These are phyloP conservation scores for Globisporangium polare DNA, from an alignment of 352 stramenopile genomes.

Conservation along the genomic window DNA sequence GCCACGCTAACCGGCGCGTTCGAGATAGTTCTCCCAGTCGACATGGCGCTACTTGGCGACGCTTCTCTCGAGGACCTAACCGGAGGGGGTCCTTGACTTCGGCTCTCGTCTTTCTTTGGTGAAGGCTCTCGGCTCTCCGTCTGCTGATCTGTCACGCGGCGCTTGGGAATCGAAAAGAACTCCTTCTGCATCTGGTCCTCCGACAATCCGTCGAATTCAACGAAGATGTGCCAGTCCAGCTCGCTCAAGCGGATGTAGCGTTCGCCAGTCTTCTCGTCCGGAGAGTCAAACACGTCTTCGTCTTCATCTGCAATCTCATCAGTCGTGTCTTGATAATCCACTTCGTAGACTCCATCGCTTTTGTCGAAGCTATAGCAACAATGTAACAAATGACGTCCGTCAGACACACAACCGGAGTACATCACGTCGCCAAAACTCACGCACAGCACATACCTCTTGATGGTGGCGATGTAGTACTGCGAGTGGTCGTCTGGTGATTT, in stretches of 20 bases:
- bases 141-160: conserved; percentile 21
- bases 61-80: conserved; percentile 1
- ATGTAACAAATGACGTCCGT: neutral
- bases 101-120: conserved; percentile 22
- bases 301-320: conserved; percentile 21
- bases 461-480: conserved; percentile 45
- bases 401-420: neutral
- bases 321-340: conserved; percentile 52
- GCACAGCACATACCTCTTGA: conserved; percentile 33
- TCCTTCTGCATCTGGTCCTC: conserved; percentile 49
- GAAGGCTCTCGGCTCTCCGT: conserved; percentile 34
- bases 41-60: conserved; percentile 4
- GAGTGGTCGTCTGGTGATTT: conserved; percentile 50
- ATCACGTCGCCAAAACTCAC: neutral
- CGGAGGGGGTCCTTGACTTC: neutral
- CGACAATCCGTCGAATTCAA: conserved; percentile 40
- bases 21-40: conserved; percentile 1
- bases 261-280: conserved; percentile 16
- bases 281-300: conserved; percentile 23
- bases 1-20: neutral
- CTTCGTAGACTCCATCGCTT: conserved; percentile 42
- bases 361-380: conserved; percentile 24
- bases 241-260: conserved; percentile 26
- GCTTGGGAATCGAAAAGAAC: conserved; percentile 83
- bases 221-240: conserved; percentile 72